Conservation (phyloP, 306 rosid genomes). For the Fagus sylvatica region DNA sequence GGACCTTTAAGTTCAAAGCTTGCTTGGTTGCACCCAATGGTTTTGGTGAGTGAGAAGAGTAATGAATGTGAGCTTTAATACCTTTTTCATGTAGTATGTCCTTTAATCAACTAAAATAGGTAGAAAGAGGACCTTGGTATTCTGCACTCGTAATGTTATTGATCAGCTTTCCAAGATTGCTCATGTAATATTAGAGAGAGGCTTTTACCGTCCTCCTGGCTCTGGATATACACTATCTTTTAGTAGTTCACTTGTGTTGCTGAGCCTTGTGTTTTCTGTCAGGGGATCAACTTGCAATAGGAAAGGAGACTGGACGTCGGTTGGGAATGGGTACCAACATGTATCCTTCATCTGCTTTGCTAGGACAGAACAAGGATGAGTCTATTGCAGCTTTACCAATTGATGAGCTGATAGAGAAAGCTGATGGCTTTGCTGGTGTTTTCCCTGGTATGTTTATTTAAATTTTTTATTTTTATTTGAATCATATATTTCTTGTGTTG, state of each 20-base stretch:
- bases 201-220: not conserved
- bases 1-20: not conserved
- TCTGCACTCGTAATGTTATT: not conserved
- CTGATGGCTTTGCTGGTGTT: slow-evolving; percentile 98
- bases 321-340: slow-evolving; percentile 99
- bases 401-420: slow-evolving; percentile 93
- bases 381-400: slow-evolving; percentile 85
- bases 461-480: not conserved
- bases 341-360: slow-evolving; percentile 97
- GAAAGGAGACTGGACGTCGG: slow-evolving; percentile 99
- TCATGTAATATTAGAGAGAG: not conserved
- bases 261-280: slow-evolving; percentile 21
- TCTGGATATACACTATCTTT: not conserved
- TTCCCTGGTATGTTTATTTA: slow-evolving; percentile 71
- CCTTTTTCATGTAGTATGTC: not conserved
- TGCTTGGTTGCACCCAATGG: not conserved
- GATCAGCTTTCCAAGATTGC: not conserved
- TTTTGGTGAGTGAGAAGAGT: not conserved
- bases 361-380: slow-evolving; percentile 93
- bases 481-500: slow-evolving; percentile 6
- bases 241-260: not conserved
- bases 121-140: not conserved
- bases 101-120: not conserved
- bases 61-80: not conserved
- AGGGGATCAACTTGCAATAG: slow-evolving; percentile 98